Conservation (phyloP, 2,329 filamentous ascomycete species). For the Arthrocladium fulminans region DNA sequence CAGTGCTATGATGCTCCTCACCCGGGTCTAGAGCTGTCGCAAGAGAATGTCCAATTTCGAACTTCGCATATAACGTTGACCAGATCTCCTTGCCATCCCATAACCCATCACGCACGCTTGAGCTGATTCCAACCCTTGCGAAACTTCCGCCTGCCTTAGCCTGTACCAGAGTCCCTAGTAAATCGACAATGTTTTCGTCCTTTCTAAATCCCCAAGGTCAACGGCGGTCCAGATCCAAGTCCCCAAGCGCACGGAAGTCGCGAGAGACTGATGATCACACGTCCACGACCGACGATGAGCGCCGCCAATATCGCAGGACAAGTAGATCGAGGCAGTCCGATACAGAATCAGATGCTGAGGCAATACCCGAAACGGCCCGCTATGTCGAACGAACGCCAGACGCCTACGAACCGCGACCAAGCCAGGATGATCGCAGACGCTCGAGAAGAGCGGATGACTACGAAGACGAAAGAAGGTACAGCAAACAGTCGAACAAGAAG, state of each 20-base stretch:
- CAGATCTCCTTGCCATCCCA: background rate
- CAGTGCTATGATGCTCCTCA: background rate
- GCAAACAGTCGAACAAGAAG: slow-evolving; percentile 4
- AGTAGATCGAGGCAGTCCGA: background rate
- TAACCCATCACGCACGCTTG: background rate
- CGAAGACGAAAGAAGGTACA: background rate
- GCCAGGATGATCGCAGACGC: slow-evolving; percentile 6
- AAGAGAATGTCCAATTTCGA: background rate
- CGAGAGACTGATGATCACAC: background rate
- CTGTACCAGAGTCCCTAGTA: too few relatives aligned
- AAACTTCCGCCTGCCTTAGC: background rate
- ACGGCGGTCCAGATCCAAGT: slow-evolving; percentile 4
- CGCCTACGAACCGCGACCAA: background rate
- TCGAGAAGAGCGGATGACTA: background rate
- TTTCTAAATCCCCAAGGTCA: background rate
- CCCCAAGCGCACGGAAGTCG: background rate
- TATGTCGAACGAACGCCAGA: slow-evolving; percentile 2
- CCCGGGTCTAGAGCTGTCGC: background rate
- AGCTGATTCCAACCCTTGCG: background rate
- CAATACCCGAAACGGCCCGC: background rate
- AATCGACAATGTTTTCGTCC: background rate
- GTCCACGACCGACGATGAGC: slow-evolving; percentile 5
- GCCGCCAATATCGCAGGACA: background rate
- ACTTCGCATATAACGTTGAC: background rate
- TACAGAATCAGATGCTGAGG: slow-evolving; percentile 4